Percentiles rank a stretch among this genome's conserved stretches.
phyloP scores from a whole-genome alignment of 1,284 basidiomycete species.

The Pseudozyma tsukubaensis region DNA sequence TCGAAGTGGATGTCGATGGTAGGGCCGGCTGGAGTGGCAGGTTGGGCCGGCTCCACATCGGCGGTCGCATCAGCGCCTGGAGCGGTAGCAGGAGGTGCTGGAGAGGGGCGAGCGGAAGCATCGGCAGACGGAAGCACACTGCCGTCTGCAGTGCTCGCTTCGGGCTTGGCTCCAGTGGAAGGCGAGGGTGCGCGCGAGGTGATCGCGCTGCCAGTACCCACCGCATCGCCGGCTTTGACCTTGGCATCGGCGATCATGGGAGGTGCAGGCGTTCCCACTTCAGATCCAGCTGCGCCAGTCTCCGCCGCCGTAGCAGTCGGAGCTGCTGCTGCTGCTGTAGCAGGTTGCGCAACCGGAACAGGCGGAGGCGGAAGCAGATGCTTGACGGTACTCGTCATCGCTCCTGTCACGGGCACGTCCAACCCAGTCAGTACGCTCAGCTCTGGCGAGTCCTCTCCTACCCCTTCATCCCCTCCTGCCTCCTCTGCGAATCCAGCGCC shows the following conservation, averaged over 20 bases:
- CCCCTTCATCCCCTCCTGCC: conserved; percentile 50
- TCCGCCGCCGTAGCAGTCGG: conserved; percentile 21
- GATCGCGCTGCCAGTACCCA: conserved; percentile 23
- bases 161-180: conserved; percentile 4
- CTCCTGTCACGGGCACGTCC: conserved; percentile 55
- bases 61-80: neutral
- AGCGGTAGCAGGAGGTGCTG: conserved; percentile 18
- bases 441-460: conserved; percentile 47
- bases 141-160: conserved; percentile 13
- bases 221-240: conserved; percentile 7
- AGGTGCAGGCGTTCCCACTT: conserved; percentile 40
- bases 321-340: conserved; percentile 17
- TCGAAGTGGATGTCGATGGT: conserved; percentile 82
- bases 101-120: conserved; percentile 38
- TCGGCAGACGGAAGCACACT: conserved; percentile 31
- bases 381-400: conserved; percentile 57
- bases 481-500: conserved; percentile 28
- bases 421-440: conserved; percentile 20
- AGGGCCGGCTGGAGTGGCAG: conserved; percentile 8
- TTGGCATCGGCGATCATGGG: conserved; percentile 10
- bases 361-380: conserved; percentile 50
- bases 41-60: neutral
- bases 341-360: conserved; percentile 13
- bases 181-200: conserved; percentile 33
- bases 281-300: conserved; percentile 20